These are phyloP conservation scores for Bassia scoparia DNA, from an alignment of 148 eudicot genomes.

Conservation along the genomic window DNA sequence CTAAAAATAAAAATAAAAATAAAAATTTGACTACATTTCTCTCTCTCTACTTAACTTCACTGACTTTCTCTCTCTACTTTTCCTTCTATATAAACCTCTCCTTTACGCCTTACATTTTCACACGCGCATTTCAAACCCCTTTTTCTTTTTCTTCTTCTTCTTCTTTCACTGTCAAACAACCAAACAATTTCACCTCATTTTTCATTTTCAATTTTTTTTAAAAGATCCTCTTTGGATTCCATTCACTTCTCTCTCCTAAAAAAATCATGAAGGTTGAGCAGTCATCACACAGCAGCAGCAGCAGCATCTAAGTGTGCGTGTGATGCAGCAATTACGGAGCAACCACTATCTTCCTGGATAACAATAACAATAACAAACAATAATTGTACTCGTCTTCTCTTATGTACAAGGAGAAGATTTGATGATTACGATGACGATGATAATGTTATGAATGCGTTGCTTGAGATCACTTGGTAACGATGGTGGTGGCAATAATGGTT, in stretches of 20 bases:
- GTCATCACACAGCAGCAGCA: conserved; percentile 1
- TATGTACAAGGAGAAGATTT: not conserved
- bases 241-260: conserved; percentile 6
- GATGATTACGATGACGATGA: not conserved
- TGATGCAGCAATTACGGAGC: conserved; percentile 33
- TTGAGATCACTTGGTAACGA: not conserved
- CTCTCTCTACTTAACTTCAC: conserved; percentile 11
- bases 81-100: conserved; percentile 22
- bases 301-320: conserved; percentile 1
- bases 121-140: conserved; percentile 18
- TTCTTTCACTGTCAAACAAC: conserved; percentile 1
- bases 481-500: conserved; percentile 6
- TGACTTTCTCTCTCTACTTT: conserved; percentile 13
- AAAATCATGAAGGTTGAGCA: conserved; percentile 22
- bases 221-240: conserved; percentile 14
- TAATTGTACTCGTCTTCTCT: not conserved
- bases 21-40: too few species aligned
- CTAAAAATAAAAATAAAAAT: too few species aligned
- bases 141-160: not conserved
- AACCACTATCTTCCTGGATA: conserved; percentile 15
- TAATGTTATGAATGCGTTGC: not conserved
- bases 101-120: conserved; percentile 15
- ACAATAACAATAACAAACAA: not conserved
- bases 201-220: too few species aligned
- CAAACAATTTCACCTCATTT: not conserved